Base-by-base conservation (phyloP, 2,329 filamentous ascomycete species). In the Aspergillus caelatus region DNA sequence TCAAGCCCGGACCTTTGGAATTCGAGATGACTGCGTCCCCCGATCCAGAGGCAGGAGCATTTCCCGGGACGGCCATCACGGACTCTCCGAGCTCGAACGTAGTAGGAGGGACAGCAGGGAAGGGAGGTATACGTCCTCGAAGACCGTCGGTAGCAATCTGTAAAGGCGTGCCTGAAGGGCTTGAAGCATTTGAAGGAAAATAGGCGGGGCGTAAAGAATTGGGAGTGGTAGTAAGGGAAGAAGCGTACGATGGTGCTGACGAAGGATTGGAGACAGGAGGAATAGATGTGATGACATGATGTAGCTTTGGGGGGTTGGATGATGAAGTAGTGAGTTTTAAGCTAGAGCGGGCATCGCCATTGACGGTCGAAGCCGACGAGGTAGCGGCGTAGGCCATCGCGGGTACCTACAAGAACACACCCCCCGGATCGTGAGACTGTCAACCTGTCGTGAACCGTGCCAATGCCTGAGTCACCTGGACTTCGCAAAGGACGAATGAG, bases 41-140 rank as follows among this genome's bases (percentile, higher is more conserved):
- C 7, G 90, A 89, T 69, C 82, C 88, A 30, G 80, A 77, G 45
- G 78, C 75, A 21, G 75, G 78, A n/a, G 77, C 71, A 36, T 75
- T 75, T 14, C 80, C 75, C 36, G 81, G 78, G 66, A 80, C 65
- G 67, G 74, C 73, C 66, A 92, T 79, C 53, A 91, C 82, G n/a
- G 91, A 84, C 69, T 94, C 92, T 39, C 91, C 91, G 52, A 95
- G 85, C 71, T 91, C 86, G 65, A 94, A 86, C 60, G 85, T 85
- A 12, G 84, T 78, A 4, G 84, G 81, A 30, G 82, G 74, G 16
- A 73, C 67, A 45, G 77, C 69, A 41, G 69, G 68, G 41, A 65
- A 62, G 34, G 73, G 67, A 34, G 69, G 67, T 32, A 72, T 62
- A 61, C 73, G 73, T 48, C 72, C 73, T 62, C 72, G 73, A 54